These are phyloP conservation scores for Xylariaceae sp. DNA, from an alignment of 2,329 filamentous ascomycete species.

Conservation along the genomic window DNA sequence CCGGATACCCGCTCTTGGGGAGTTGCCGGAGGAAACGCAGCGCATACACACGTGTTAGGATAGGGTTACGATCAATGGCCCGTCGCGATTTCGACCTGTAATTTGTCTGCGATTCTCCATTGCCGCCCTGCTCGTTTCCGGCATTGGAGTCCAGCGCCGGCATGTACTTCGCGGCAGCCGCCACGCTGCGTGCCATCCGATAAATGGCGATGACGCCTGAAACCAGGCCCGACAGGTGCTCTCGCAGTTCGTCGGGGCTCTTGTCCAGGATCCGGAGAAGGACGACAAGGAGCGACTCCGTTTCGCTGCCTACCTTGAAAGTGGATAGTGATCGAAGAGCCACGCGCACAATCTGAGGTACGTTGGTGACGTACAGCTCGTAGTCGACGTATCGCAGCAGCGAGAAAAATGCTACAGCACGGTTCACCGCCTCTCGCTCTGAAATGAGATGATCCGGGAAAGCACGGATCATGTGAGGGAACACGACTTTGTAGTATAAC, in stretches of 20 bases:
- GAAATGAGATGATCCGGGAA: conserved; percentile 29
- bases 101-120: no score
- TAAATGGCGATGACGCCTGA: conserved; percentile 38
- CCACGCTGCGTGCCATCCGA: conserved; percentile 24
- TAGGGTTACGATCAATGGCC: conserved; percentile 13
- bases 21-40: conserved; percentile 44
- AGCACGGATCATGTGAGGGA: conserved; percentile 35
- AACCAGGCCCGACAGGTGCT: conserved; percentile 46
- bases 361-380: conserved; percentile 47
- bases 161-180: conserved; percentile 12
- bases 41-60: conserved; percentile 41
- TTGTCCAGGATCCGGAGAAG: conserved; percentile 43
- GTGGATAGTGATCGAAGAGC: conserved; percentile 43
- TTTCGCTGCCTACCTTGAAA: conserved; percentile 38
- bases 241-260: conserved; percentile 40
- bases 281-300: conserved; percentile 43
- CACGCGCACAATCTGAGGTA: conserved; percentile 42
- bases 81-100: conserved; percentile 5
- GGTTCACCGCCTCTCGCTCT: conserved; percentile 33
- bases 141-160: neutral
- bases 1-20: conserved; percentile 41
- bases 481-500: conserved; percentile 29
- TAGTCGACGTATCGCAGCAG: conserved; percentile 46
- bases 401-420: conserved; percentile 43
- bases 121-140: neutral